These are phyloP conservation scores for Sporothrix schenckii DNA, from an alignment of 2,329 filamentous ascomycete genomes.

Conservation along the genomic window DNA sequence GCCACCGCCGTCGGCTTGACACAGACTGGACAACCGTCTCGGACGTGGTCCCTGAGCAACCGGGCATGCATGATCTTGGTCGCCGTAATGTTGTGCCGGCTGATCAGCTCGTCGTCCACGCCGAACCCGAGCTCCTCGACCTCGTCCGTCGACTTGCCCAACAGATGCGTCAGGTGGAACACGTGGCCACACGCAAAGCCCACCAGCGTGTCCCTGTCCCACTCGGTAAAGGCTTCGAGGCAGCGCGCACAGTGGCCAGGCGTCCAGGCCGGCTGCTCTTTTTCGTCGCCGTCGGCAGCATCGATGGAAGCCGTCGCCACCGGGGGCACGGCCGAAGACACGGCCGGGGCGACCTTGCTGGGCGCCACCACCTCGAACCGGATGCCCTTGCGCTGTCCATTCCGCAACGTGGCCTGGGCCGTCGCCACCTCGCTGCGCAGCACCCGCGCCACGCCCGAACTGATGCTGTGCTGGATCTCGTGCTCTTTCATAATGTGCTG, in stretches of 20 bases:
- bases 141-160: constrained; percentile 57
- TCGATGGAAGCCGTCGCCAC: not conserved
- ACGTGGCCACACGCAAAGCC: constrained; percentile 83
- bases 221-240: constrained; percentile 58
- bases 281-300: constrained; percentile 25
- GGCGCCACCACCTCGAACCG: constrained; percentile 74
- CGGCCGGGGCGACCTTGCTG: not conserved
- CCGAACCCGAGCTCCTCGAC: constrained; percentile 46
- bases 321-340: too few species aligned
- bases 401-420: constrained; percentile 78
- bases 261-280: constrained; percentile 40
- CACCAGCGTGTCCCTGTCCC: constrained; percentile 71
- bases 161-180: constrained; percentile 74
- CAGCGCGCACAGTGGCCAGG: constrained; percentile 65
- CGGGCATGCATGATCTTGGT: constrained; percentile 87
- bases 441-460: constrained; percentile 83
- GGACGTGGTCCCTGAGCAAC: constrained; percentile 70
- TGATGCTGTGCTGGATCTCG: constrained; percentile 92
- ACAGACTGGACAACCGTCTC: constrained; percentile 66
- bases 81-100: constrained; percentile 67
- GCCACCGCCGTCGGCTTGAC: not conserved
- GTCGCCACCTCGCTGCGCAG: constrained; percentile 82
- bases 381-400: constrained; percentile 79
- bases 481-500: constrained; percentile 93
- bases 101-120: constrained; percentile 48